These are phyloP conservation scores for Apiotrichum sp. DNA, from an alignment of 1,284 basidiomycete genomes.

Conservation along the genomic window DNA sequence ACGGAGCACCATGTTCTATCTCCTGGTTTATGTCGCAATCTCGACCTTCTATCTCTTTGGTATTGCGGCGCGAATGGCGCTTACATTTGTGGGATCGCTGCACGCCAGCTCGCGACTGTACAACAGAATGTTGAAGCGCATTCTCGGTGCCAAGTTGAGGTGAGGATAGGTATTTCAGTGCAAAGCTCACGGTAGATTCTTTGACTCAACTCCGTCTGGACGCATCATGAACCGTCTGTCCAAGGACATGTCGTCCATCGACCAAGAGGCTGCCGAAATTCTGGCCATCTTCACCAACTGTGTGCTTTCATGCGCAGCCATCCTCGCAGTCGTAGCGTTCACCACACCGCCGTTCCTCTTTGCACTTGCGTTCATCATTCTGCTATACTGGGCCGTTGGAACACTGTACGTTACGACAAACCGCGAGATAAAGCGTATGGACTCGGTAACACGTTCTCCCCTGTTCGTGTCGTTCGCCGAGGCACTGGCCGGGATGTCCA, in stretches of 20 bases:
- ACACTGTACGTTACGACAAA: slow-evolving; percentile 49
- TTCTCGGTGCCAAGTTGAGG: slow-evolving; percentile 45
- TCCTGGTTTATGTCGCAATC: slow-evolving; percentile 37
- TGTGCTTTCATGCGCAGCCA: slow-evolving; percentile 33
- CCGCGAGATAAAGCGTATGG: slow-evolving; percentile 54
- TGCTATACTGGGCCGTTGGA: slow-evolving; percentile 48
- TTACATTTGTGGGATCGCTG: slow-evolving; percentile 38
- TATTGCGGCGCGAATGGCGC: slow-evolving; percentile 33
- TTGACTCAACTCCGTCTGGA: slow-evolving; percentile 48
- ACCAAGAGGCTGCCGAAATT: slow-evolving; percentile 47
- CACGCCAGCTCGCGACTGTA: slow-evolving; percentile 38
- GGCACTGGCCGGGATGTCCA: slow-evolving; percentile 48
- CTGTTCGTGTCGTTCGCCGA: slow-evolving; percentile 54
- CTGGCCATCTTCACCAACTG: slow-evolving; percentile 43
- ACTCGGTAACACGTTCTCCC: slow-evolving; percentile 52
- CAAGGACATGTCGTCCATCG: slow-evolving; percentile 51
- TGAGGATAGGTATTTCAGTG: neutral
- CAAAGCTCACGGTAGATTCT: slow-evolving; percentile 24
- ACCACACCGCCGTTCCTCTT: slow-evolving; percentile 46
- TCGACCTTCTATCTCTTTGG: slow-evolving; percentile 35
- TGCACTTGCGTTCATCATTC: slow-evolving; percentile 43
- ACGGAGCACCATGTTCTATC: slow-evolving; percentile 33
- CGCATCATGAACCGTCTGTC: slow-evolving; percentile 52
- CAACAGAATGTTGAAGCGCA: slow-evolving; percentile 32
- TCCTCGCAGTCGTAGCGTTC: slow-evolving; percentile 41